A percentile compares a stretch with the other conserved stretches of the same genome.
These are phyloP conservation scores for Ophiostoma sp. DNA, from an alignment of 2,329 filamentous ascomycete genomes.

Conservation along the genomic window DNA sequence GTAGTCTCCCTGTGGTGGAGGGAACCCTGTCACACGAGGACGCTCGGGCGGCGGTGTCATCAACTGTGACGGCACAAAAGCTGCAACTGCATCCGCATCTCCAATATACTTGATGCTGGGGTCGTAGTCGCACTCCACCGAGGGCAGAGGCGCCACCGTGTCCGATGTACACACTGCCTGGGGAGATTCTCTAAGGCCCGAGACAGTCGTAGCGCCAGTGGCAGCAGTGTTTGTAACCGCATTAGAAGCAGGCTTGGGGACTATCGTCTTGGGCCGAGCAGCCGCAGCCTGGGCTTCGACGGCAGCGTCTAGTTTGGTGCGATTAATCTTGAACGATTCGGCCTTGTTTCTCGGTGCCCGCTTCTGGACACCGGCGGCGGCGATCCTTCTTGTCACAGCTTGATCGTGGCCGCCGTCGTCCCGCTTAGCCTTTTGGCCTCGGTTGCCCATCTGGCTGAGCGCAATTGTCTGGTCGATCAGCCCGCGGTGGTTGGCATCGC, in stretches of 20 bases:
- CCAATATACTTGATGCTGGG: neutral
- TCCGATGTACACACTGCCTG: neutral
- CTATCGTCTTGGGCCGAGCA: neutral
- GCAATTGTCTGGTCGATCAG: conserved; percentile 26
- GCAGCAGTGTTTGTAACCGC: neutral
- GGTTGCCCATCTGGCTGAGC: conserved; percentile 17
- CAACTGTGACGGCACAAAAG: neutral
- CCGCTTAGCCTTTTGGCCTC: neutral
- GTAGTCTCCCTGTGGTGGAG: neutral
- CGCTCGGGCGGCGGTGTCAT: neutral
- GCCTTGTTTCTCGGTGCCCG: neutral
- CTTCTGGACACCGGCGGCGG: neutral
- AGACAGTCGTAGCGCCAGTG: neutral
- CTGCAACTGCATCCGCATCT: neutral
- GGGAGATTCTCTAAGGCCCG: neutral
- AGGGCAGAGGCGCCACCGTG: neutral
- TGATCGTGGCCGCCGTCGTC: neutral
- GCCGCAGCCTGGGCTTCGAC: neutral
- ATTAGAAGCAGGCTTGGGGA: neutral
- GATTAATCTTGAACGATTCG: neutral
- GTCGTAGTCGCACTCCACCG: neutral
- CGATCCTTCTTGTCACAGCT: neutral
- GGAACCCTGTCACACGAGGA: neutral
- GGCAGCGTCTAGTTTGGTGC: neutral
- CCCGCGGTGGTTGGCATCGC: conserved; percentile 18